Conservation (phyloP, 768 basidiomycete species). For the Arthromyces matolae region DNA sequence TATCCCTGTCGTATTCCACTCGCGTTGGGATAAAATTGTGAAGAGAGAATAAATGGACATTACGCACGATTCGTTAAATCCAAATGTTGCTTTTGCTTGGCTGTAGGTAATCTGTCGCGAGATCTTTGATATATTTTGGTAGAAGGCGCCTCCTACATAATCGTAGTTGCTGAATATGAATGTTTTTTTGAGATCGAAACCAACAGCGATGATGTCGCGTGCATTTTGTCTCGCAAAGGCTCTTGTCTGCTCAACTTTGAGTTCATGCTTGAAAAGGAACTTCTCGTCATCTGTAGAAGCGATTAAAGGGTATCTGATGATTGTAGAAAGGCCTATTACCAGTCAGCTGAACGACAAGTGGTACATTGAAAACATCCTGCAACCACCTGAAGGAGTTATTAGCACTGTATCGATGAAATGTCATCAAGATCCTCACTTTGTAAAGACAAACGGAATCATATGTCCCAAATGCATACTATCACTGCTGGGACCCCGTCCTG, state of each 20-base stretch:
- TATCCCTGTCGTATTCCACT: conserved; percentile 62
- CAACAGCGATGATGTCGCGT: conserved; percentile 95
- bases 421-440: conserved; percentile 62
- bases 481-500: conserved; percentile 93
- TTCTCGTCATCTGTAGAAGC: conserved; percentile 96
- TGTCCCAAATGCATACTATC: conserved; percentile 98
- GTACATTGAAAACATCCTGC: conserved; percentile 93
- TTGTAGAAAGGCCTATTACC: too few species aligned
- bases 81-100: conserved; percentile 93
- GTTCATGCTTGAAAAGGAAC: conserved; percentile 94
- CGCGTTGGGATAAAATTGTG: not conserved
- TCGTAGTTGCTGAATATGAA: conserved; percentile 96
- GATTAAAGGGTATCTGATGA: too few species aligned
- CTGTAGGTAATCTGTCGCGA: conserved; percentile 91
- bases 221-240: conserved; percentile 82
- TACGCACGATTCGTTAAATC: conserved; percentile 91
- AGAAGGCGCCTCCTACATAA: conserved; percentile 89
- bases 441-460: conserved; percentile 95
- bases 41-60: not conserved
- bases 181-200: conserved; percentile 87
- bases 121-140: conserved; percentile 89
- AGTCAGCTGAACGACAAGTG: conserved; percentile 93
- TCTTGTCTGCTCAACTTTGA: conserved; percentile 86
- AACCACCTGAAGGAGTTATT: conserved; percentile 71
- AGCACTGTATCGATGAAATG: not conserved